phyloP scores from a whole-genome alignment of 2,329 filamentous ascomycete species.

The Phyllosticta citrichinensis region DNA sequence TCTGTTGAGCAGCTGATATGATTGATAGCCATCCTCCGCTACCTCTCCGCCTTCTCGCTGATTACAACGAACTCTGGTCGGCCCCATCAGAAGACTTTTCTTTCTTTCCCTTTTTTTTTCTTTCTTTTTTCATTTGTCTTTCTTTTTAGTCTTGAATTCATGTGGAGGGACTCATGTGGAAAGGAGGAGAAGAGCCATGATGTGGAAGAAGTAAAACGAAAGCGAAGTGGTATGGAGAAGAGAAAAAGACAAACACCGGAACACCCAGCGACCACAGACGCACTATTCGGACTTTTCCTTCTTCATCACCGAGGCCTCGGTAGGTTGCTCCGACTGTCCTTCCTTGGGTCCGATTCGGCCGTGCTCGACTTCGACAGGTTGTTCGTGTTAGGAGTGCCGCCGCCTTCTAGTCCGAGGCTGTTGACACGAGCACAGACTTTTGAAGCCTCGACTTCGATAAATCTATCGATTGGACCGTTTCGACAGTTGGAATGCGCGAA shows the following conservation, averaged over 20 bases:
- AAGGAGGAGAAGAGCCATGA: background rate
- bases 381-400: background rate
- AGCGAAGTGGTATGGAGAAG: background rate
- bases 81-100: background rate
- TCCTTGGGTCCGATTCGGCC: background rate
- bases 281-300: background rate
- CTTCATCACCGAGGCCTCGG: too few species aligned
- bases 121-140: background rate
- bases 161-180: background rate
- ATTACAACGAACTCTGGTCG: background rate
- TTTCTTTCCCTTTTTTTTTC: too few species aligned
- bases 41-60: background rate
- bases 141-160: background rate
- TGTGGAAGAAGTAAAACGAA: background rate
- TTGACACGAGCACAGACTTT: background rate
- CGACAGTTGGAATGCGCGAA: constrained; percentile 25
- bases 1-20: background rate
- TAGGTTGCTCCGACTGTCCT: background rate
- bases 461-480: constrained; percentile 14
- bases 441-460: background rate
- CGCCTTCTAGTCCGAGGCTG: background rate
- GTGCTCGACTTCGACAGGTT: background rate
- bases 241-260: background rate
- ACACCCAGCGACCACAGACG: background rate
- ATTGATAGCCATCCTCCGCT: background rate